Percentiles rank a stretch among this genome's conserved stretches.
Evolutionary conservation across 2,329 filamentous ascomycete genomes (phyloP).

Genomic region (Verticillium longisporum): DNA sequence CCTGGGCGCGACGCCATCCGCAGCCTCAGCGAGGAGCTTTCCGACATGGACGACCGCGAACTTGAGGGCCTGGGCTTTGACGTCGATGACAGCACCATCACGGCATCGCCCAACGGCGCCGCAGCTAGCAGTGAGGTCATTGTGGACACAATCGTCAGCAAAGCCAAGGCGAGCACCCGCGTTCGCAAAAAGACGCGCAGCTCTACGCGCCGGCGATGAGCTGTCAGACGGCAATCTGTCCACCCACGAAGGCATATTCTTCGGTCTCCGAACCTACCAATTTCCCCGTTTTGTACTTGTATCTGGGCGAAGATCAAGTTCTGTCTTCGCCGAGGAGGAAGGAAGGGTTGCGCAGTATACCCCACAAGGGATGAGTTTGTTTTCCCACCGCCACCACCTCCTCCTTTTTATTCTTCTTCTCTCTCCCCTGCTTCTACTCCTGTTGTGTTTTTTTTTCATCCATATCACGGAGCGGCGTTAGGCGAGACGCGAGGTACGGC

Average conservation of each 20-base stretch:
- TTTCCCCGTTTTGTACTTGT: not conserved
- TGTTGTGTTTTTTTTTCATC: not conserved
- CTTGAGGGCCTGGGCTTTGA: conserved; percentile 61
- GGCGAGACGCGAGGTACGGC: not conserved
- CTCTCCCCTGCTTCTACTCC: too few species aligned
- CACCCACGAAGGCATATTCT: not conserved
- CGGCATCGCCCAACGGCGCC: conserved; percentile 23
- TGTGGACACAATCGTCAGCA: conserved; percentile 14
- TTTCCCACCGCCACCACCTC: not conserved
- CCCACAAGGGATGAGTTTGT: not conserved
- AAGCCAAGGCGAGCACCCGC: conserved; percentile 18
- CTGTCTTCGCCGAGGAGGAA: not conserved
- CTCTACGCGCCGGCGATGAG: conserved; percentile 24
- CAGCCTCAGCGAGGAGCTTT: conserved; percentile 76
- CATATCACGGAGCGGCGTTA: not conserved
- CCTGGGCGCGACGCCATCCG: conserved; percentile 61
- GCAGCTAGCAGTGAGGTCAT: conserved; percentile 8
- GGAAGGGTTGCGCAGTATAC: not conserved
- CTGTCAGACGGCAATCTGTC: not conserved
- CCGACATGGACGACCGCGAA: conserved; percentile 88
- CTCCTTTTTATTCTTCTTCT: too few species aligned
- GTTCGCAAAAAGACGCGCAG: conserved; percentile 25
- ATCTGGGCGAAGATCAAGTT: not conserved
- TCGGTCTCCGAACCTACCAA: too few species aligned
- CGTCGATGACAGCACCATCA: conserved; percentile 41